A percentile compares a stretch with the other conserved stretches of the same genome.
Conservation (phyloP, 2,329 filamentous ascomycete species). For the Scedosporium apiospermum region DNA sequence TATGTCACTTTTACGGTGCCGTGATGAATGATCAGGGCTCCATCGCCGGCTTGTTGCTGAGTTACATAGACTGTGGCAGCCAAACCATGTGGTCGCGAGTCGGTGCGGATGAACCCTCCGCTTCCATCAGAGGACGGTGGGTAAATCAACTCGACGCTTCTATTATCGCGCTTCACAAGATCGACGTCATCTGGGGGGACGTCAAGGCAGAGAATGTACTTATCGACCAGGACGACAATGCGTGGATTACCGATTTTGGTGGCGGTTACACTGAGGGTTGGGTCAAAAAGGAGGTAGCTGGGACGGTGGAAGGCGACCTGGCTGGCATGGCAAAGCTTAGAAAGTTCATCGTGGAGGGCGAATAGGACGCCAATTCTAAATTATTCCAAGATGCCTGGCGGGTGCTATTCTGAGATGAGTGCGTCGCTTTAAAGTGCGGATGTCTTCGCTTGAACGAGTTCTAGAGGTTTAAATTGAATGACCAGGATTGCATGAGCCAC, state of each 20-base stretch:
- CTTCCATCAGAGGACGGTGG: constrained; percentile 11
- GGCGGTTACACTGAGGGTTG: constrained; percentile 18
- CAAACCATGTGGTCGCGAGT: background rate
- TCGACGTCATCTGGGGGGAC: constrained; percentile 20
- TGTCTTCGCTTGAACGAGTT: too few relatives aligned
- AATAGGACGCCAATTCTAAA: too few relatives aligned
- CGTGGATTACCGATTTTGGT: constrained; percentile 21
- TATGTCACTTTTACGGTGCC: constrained; percentile 13
- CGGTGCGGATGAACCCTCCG: background rate
- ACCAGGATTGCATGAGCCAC: too few relatives aligned
- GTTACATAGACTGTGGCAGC: constrained; percentile 7
- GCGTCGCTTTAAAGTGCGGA: too few relatives aligned
- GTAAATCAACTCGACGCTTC: constrained; percentile 9
- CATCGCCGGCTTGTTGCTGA: constrained; percentile 11
- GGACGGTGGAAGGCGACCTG: constrained; percentile 12
- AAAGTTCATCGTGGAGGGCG: too few relatives aligned
- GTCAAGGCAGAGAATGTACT: constrained; percentile 21
- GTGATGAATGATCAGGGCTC: constrained; percentile 11
- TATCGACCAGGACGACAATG: constrained; percentile 17
- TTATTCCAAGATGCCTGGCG: too few relatives aligned
- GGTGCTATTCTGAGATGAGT: too few relatives aligned
- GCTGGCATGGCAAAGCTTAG: too few relatives aligned
- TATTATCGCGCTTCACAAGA: constrained; percentile 12
- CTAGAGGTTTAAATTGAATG: too few relatives aligned
- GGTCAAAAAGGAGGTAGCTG: constrained; percentile 13